A percentile compares a stretch with the other conserved stretches of the same genome.
Evolutionary conservation across 2,329 filamentous ascomycete species (phyloP).

Genomic region (Exophiala alcalophila): DNA sequence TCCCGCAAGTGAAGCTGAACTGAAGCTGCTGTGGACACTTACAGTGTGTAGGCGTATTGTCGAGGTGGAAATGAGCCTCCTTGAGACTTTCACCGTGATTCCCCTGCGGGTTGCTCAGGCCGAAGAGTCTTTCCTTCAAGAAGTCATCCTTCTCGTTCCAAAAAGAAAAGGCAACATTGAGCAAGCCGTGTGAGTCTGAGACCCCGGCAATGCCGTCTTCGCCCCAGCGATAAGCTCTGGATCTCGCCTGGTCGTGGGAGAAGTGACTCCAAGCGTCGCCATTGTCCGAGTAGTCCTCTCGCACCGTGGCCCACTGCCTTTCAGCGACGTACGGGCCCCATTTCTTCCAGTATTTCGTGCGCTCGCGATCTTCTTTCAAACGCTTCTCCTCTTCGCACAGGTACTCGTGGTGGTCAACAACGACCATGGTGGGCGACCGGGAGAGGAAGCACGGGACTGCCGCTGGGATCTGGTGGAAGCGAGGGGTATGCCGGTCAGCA

Average conservation of each 20-base stretch:
- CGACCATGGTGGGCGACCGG: slow-evolving; percentile 66
- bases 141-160: slow-evolving; percentile 97
- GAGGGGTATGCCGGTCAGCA: slow-evolving; percentile 4
- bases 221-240: slow-evolving; percentile 88
- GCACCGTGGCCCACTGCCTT: slow-evolving; percentile 86
- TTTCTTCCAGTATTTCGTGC: slow-evolving; percentile 93
- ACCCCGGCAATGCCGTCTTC: slow-evolving; percentile 97
- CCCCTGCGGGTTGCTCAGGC: slow-evolving; percentile 91
- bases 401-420: slow-evolving; percentile 83
- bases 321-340: slow-evolving; percentile 95
- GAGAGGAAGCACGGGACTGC: no score
- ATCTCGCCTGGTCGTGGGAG: slow-evolving; percentile 85
- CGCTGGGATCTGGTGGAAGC: no score
- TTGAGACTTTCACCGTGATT: slow-evolving; percentile 98
- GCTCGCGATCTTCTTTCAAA: slow-evolving; percentile 78
- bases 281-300: slow-evolving; percentile 86
- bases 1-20: background rate
- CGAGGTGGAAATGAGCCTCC: slow-evolving; percentile 92
- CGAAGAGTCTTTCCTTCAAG: slow-evolving; percentile 91
- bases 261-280: slow-evolving; percentile 98
- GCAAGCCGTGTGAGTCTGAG: slow-evolving; percentile 83
- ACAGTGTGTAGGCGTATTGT: slow-evolving; percentile 75
- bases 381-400: slow-evolving; percentile 88
- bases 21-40: slow-evolving; percentile 26
- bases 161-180: slow-evolving; percentile 93